A percentile compares a stretch with the other conserved stretches of the same genome.
These are phyloP conservation scores for Glomus cerebriforme DNA, from an alignment of 192 early-diverging fungal species.

Conservation along the genomic window DNA sequence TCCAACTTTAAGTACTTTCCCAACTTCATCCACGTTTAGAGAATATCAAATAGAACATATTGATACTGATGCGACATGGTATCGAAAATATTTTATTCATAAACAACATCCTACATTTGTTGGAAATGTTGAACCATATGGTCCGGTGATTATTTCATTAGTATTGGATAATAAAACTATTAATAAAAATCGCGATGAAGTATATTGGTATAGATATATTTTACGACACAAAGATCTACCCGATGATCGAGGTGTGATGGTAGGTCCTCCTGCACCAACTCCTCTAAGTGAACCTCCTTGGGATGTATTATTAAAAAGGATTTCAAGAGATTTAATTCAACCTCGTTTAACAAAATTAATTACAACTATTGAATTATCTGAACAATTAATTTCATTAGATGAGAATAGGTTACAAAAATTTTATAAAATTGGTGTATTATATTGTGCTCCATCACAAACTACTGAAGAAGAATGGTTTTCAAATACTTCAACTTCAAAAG, in stretches of 20 bases:
- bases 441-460: conserved; percentile 66
- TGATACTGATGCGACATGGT: conserved; percentile 51
- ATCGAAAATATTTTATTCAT: conserved; percentile 67
- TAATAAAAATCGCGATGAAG: background rate
- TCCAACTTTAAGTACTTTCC: background rate
- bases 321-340: background rate
- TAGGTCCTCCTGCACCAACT: background rate
- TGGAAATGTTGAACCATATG: conserved; percentile 52
- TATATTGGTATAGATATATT: conserved; percentile 24
- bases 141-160: conserved; percentile 52
- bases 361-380: conserved; percentile 61
- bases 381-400: conserved; percentile 70
- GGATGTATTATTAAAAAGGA: background rate
- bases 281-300: background rate
- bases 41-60: conserved; percentile 42
- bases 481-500: conserved; percentile 59
- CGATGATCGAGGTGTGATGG: background rate
- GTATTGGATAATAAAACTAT: conserved; percentile 47
- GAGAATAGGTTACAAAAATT: conserved; percentile 53
- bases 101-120: conserved; percentile 43
- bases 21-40: conserved; percentile 22
- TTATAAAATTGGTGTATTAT: conserved; percentile 84
- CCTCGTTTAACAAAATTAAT: conserved; percentile 57
- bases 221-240: background rate
- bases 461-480: conserved; percentile 80